These are phyloP conservation scores for Leccinum boreale DNA, from an alignment of 768 basidiomycete species.

Conservation along the genomic window DNA sequence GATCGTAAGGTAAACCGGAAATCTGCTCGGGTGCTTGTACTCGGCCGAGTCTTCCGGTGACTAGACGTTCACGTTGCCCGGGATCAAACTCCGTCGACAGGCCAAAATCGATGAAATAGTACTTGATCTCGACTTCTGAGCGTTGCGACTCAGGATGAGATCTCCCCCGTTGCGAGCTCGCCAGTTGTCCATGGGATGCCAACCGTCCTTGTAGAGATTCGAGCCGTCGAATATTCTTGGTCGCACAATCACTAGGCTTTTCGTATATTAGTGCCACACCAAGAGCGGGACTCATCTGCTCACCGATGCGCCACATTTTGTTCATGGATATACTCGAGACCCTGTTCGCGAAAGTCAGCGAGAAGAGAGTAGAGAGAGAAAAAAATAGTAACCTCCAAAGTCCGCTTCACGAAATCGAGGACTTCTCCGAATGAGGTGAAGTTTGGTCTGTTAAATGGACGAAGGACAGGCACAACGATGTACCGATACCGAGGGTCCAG, in stretches of 20 bases:
- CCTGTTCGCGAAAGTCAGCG: constrained; percentile 18
- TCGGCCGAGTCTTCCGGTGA: constrained; percentile 9
- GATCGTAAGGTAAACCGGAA: constrained; percentile 20
- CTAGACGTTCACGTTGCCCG: neutral
- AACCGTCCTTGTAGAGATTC: constrained; percentile 24
- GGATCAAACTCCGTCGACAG: constrained; percentile 28
- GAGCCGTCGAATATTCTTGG: constrained; percentile 31
- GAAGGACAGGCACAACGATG: constrained; percentile 28
- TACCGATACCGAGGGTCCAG: constrained; percentile 5
- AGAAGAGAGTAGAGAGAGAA: rapidly evolving
- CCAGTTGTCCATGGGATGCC: constrained; percentile 20
- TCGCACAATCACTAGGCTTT: constrained; percentile 22
- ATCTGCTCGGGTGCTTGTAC: constrained; percentile 23
- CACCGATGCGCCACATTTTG: constrained; percentile 37
- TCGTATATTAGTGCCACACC: rapidly evolving
- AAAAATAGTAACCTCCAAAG: constrained; percentile 17
- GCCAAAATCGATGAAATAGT: constrained; percentile 8
- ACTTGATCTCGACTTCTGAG: constrained; percentile 25
- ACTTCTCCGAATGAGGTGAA: constrained; percentile 27
- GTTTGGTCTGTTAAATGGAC: constrained; percentile 19
- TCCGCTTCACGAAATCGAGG: constrained; percentile 27
- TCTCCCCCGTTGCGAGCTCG: constrained; percentile 9
- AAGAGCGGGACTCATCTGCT: neutral
- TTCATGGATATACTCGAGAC: constrained; percentile 35
- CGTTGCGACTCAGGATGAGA: constrained; percentile 23